phyloP scores from a whole-genome alignment of 345 rosid species.

The Linum tenue region DNA sequence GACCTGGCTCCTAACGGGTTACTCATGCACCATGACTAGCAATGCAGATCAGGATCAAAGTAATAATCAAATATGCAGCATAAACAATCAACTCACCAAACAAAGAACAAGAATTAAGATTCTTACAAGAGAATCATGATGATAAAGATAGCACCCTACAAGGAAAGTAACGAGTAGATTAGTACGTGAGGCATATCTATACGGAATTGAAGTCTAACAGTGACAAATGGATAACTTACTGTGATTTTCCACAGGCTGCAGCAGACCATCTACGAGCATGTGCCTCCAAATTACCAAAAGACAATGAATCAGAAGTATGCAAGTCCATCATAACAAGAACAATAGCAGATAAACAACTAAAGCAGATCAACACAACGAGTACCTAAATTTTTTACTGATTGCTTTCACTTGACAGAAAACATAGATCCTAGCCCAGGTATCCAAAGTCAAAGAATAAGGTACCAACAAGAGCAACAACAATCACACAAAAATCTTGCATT shows the following conservation, averaged over 20 bases:
- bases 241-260: slow-evolving; percentile 13
- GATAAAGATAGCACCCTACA: slow-evolving; percentile 28
- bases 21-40: neutral
- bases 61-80: neutral
- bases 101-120: slow-evolving; percentile 8
- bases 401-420: neutral
- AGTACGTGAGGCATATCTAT: neutral
- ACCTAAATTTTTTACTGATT: neutral
- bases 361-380: neutral
- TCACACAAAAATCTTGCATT: too few relatives aligned
- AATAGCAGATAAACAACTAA: neutral
- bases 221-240: slow-evolving; percentile 31
- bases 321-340: slow-evolving; percentile 31
- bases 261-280: slow-evolving; percentile 31
- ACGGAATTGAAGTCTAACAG: neutral
- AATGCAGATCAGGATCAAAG: neutral
- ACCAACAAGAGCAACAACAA: slow-evolving; percentile 6
- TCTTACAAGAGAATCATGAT: slow-evolving; percentile 36
- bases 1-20: too few relatives aligned
- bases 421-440: too few relatives aligned
- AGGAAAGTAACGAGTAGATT: slow-evolving; percentile 18
- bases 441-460: neutral
- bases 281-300: slow-evolving; percentile 44
- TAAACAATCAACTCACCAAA: neutral
- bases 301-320: slow-evolving; percentile 56